Base-by-base conservation (phyloP, 225 moss, liverwort and hornwort species). In the Marchantia paleacea region DNA sequence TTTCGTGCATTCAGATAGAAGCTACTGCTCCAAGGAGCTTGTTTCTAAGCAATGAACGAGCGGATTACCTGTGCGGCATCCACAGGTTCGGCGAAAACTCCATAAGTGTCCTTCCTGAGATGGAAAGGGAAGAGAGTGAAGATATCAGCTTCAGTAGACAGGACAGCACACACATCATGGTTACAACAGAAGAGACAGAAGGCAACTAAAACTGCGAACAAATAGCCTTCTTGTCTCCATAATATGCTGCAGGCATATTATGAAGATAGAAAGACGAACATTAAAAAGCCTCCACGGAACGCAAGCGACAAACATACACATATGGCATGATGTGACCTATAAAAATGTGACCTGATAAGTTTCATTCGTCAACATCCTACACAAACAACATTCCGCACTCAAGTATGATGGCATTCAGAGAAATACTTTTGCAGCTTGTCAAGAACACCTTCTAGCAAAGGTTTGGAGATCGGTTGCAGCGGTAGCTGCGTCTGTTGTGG, bases 101-200 rank as follows among this genome's bases (percentile, higher is more conserved):
- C 94, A 72, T 99, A 99, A 6, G 99, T 99, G 81, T 99, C 99
- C 86, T 99, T 99, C 86, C 99, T 99, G 97, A 20, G 82, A n/a
- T n/a, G n/a, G n/a, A n/a, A n/a, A n/a, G 77, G 25, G 51, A 29
- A 24, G 18, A 75, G 49, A 50, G 14, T 66, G 63, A 30, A 74
- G 22, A n/a, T 20, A 26, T 47, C 52, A 72, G 39, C 19, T 0
- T 68, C 0, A 10, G 68, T 29, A 26, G 7, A 18, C 24, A 14
- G 13, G 0, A 62, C 62, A 0, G 2, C 19, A 24, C 30, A 22
- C 8, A 30, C 31, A 50, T 15, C 61, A 65, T 8, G 3, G 18
- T 75, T 13, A 53, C 63, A 15, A 49, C 6, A 9, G 4, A 47
- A 10, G 6, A 47, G 30, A 7, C 48, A 47, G n/a, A 47, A 78